A percentile compares a stretch with the other conserved stretches of the same genome.
Evolutionary conservation across 2,329 filamentous ascomycete genomes (phyloP).

Genomic region (Bertia moriformis): DNA sequence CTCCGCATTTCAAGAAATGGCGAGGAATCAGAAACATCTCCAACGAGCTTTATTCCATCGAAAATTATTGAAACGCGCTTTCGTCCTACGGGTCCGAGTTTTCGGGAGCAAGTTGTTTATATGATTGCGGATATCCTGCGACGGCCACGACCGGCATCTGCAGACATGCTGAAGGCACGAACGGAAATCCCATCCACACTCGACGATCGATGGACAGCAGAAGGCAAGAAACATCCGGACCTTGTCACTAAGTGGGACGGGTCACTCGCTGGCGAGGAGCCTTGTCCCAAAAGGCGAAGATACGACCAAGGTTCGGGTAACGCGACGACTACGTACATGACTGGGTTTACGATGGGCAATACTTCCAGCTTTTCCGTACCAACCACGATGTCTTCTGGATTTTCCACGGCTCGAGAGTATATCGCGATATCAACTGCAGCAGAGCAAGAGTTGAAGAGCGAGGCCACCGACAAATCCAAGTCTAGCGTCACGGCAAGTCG

Average conservation of each 20-base stretch:
- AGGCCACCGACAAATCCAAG: neutral
- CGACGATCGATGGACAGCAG: neutral
- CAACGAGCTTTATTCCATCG: constrained; percentile 44
- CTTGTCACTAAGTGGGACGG: neutral
- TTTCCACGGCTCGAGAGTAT: neutral
- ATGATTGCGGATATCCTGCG: constrained; percentile 44
- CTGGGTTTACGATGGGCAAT: neutral
- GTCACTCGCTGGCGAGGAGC: neutral
- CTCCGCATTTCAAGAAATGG: constrained; percentile 37
- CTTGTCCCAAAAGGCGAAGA: neutral
- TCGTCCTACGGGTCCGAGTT: constrained; percentile 31
- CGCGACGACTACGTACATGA: neutral
- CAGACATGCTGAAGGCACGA: constrained; percentile 4
- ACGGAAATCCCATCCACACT: constrained; percentile 7
- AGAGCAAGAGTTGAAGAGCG: neutral
- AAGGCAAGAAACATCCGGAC: neutral
- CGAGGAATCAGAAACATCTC: constrained; percentile 18
- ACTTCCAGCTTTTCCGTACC: neutral
- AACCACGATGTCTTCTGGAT: neutral
- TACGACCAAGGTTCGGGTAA: neutral
- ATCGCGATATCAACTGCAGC: neutral
- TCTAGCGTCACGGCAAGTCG: neutral
- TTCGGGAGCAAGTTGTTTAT: constrained; percentile 31
- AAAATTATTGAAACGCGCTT: constrained; percentile 18
- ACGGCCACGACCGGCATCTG: constrained; percentile 19